Evolutionary conservation across 345 rosid species (phyloP), one percentile per base, ranked within the genome.

Genomic region (Euphorbia tirucalli): DNA sequence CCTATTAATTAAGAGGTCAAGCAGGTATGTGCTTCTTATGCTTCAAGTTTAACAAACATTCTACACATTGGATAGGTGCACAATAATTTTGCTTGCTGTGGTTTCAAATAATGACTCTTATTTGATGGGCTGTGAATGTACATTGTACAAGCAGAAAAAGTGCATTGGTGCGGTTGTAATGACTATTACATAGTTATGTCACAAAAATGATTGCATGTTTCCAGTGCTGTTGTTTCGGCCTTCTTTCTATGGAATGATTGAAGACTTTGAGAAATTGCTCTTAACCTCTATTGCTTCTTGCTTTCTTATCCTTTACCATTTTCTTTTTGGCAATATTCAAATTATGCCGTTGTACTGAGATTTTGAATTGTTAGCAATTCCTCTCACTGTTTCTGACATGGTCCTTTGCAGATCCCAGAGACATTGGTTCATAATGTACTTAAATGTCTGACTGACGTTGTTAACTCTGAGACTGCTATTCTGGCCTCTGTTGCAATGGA

Each of bases 401-500:
- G 22, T 66, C 57, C 24, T 63, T 68, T 71, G 71, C 92, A 94
- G 98, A 84, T 87, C 50, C 80, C 86, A 21, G 90, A 86, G 71
- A 70, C 85, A 76, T 74, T 87, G 75, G 77, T 85, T 76, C 95
- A 83, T 79, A 85, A 63, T 70, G 75, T 88, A 44, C 85, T 94
- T 68, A 88, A 79, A 83, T 87, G 87, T 79, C 82, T 94, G 75
- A 86, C 83, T 69, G 87, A 78, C 61, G 79, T 87, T 77, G 98
- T 86, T 61, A 87, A 81, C 49, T 83, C 87, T 71, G 97, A 91
- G 79, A 79, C 85, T 63, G 87, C 90, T 60, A 83, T 83, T 64
- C 81, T 94, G 77, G 92, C 97, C 65, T 92, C 97, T 67, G 83
- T 87, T 80, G 94, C 97, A 60, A 90, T 94, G 96, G 89, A 94